Evolutionary conservation across 768 basidiomycete genomes (phyloP), one percentile per base, ranked within the genome.

Genomic region (Pholiota molesta): DNA sequence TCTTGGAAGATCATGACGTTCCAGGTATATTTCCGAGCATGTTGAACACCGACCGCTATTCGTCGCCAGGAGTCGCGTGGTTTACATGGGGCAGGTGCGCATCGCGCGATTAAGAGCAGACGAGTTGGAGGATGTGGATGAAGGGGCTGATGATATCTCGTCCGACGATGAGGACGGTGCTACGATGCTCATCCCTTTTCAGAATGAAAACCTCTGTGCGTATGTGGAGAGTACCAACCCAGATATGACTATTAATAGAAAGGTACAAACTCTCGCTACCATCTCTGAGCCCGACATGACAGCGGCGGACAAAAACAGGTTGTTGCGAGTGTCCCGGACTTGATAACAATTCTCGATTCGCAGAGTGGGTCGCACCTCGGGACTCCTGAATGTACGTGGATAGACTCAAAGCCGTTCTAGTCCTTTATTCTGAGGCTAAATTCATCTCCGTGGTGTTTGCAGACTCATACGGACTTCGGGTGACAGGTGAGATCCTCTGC

Each of bases 331-430:
- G 88, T 90, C 11, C 89, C 88, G 3, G 88, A 90, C 69, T 77
- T 90, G 26, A 87, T 90, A 57, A 77, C 83, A 0, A 83, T 89
- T 11, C 72, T 89, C 11, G 88, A 90, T 64, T 81, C 85, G 21
- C 86, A 86, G 64, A 85, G 75, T 60, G 88, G 88, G 0, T 75
- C 80, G 3, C 83, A 86, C 31, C 74, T 90, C 8, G 87, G 88
- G 14, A 87, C 87, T 1, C 88, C 81, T 23, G 82, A 89, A 60
- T 71, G 72, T 68, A 64, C 28, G 72, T 61, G 10, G 26, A 9
- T 49, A 23, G 28, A 16, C 17, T n/a, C 17, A 21, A 19, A 49
- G 47, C n/a, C n/a, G 42, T 21, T 49, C 23, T 49, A 23, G 23
- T 49, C 47, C 31, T 44, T 8, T 21, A 16, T 42, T 16, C 26